Evolutionary conservation across 164 flowering plant genomes (phyloP).

Genomic region (Annona squamosa): DNA sequence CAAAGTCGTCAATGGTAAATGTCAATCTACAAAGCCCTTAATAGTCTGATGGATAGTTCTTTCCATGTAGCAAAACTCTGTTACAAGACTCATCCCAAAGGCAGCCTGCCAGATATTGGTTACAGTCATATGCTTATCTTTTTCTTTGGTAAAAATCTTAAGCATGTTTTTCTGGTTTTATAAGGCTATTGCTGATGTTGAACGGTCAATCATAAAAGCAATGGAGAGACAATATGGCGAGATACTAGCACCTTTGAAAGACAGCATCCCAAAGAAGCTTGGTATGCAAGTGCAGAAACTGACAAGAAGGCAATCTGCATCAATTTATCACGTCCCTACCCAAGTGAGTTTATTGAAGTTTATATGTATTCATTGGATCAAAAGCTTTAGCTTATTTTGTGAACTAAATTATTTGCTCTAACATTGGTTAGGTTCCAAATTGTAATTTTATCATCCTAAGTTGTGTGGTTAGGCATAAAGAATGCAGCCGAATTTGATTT

Average conservation of each 20-base stretch:
- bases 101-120: not conserved
- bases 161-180: constrained; percentile 7
- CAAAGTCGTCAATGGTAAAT: no score
- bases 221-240: constrained; percentile 82
- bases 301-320: constrained; percentile 73
- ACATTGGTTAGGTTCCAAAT: not conserved
- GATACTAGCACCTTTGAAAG: constrained; percentile 75
- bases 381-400: not conserved
- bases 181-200: constrained; percentile 75
- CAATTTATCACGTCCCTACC: constrained; percentile 59
- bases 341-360: constrained; percentile 40
- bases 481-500: no score
- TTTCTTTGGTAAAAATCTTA: not conserved
- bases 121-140: not conserved
- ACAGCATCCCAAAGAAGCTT: constrained; percentile 79
- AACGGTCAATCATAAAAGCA: constrained; percentile 74
- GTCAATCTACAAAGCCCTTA: not conserved
- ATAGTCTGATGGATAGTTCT: not conserved
- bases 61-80: not conserved
- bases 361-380: not conserved
- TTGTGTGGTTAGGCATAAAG: no score
- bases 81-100: not conserved
- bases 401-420: not conserved
- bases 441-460: no score
- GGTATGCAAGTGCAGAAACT: constrained; percentile 86